These are phyloP conservation scores for Pythium diclinum DNA, from an alignment of 352 stramenopile species.

Conservation along the genomic window DNA sequence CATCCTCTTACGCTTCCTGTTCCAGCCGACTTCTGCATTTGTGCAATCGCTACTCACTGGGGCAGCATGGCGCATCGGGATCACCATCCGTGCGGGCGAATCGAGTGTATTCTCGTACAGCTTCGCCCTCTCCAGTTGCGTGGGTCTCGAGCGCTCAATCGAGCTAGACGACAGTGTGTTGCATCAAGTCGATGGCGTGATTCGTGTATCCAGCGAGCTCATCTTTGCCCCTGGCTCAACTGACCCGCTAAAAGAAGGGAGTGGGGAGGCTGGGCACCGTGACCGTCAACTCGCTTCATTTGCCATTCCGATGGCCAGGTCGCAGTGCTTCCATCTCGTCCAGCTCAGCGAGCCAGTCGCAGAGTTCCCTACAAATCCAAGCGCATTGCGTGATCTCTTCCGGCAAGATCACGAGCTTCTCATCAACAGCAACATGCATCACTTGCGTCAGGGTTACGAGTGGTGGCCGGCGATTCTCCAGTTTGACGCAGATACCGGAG, in stretches of 20 bases:
- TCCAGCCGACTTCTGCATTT: neutral
- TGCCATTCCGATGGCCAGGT: constrained; percentile 8
- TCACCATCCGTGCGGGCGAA: neutral
- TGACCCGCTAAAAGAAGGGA: neutral
- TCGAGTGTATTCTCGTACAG: constrained; percentile 9
- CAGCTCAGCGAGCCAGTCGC: constrained; percentile 21
- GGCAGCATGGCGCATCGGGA: constrained; percentile 13
- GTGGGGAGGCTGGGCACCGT: neutral
- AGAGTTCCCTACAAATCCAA: constrained; percentile 18
- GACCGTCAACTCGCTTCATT: constrained; percentile 3
- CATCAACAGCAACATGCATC: neutral
- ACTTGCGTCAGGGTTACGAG: constrained; percentile 7
- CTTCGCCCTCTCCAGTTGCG: constrained; percentile 16
- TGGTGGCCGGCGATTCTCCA: constrained; percentile 19
- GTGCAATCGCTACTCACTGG: neutral
- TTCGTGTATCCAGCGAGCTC: constrained; percentile 17
- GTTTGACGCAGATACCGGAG: neutral
- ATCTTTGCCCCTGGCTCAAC: constrained; percentile 2
- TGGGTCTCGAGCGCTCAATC: constrained; percentile 2
- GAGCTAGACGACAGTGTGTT: constrained; percentile 23
- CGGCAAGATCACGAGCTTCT: neutral
- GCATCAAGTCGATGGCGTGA: constrained; percentile 9
- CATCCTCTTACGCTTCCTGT: constrained; percentile 2
- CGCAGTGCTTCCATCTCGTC: constrained; percentile 19
- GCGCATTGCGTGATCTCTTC: constrained; percentile 13